Base-by-base conservation (phyloP, 1,284 basidiomycete species). In the Leucoagaricus sp. region DNA sequence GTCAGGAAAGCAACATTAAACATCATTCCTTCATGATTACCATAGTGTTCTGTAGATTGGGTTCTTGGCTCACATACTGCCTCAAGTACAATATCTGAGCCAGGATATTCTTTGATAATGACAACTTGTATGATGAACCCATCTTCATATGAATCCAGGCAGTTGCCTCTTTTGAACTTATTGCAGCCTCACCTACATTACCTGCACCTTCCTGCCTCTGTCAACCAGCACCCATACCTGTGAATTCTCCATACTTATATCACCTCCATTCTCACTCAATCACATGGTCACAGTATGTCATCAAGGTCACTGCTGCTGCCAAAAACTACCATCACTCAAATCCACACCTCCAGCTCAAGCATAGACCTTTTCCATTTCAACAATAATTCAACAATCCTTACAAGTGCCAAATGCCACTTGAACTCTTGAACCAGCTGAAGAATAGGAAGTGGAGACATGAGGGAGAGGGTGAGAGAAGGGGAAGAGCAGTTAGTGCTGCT, bases 401-500 rank as follows among this genome's bases (percentile, higher is more conserved):
- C 82, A 87, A 54, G 89, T 88, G 2, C 84, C 80, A 53, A 86
- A 86, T 60, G 80, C 82, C 0, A 89, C 81, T 3, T 83, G 87
- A 66, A 79, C 78, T 6, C 73, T 88, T 68, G 88, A 89, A 69
- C 80, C 81, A 52, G 84, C 81, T 0, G 85, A 89, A 63, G 81
- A 82, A 46, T 77, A 81, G n/a, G n/a, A n/a, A n/a, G n/a, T n/a
- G 4, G 49, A 31, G 19, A 41, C 55, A 21, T 45, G 46, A 44
- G 47, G 53, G 13, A 60, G 61, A 23, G 59, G 63, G 25, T 57
- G 58, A 12, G 52, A 60, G n/a, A 54, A 61, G 65, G 46, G 49
- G 60, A 59, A 12, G 64, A 26, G n/a, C n/a, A n/a, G n/a, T n/a
- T n/a, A n/a, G n/a, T n/a, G n/a, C n/a, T n/a, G n/a, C n/a, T n/a